These are phyloP conservation scores for Tulasnella sp. DNA, from an alignment of 768 basidiomycete genomes.

Conservation along the genomic window DNA sequence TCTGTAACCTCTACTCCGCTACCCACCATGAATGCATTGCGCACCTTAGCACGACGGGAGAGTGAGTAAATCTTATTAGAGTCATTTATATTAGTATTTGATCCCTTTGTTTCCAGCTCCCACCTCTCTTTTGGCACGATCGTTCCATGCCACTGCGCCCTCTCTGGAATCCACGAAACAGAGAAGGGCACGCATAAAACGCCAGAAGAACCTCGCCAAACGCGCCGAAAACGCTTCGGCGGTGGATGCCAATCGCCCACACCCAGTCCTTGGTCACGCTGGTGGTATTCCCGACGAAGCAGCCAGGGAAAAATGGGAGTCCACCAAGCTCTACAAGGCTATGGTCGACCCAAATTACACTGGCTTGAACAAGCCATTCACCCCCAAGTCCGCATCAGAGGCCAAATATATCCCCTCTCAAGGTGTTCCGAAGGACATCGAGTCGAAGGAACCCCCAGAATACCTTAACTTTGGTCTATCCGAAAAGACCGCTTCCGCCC, in stretches of 20 bases:
- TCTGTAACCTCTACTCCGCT: background rate
- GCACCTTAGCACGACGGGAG: background rate
- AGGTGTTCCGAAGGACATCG: conserved; percentile 1
- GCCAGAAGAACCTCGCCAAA: conserved; percentile 23
- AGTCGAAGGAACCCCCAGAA: background rate
- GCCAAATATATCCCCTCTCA: background rate
- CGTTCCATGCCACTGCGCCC: conserved; percentile 13
- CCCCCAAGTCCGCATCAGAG: background rate
- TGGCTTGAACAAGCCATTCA: background rate
- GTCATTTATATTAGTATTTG: background rate
- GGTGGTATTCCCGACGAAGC: background rate
- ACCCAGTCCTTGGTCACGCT: conserved; percentile 13
- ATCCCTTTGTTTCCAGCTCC: background rate
- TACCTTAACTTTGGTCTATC: conserved; percentile 24
- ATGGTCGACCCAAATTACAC: conserved; percentile 9
- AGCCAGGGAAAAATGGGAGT: conserved; percentile 19
- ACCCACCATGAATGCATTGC: background rate
- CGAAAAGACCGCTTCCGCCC: background rate
- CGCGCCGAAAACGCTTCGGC: background rate
- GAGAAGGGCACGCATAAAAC: conserved; percentile 10
- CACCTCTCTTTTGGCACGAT: background rate
- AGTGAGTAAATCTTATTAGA: background rate
- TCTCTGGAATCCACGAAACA: conserved; percentile 17
- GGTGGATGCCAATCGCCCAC: conserved; percentile 1
- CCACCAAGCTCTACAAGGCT: conserved; percentile 23